Percentiles rank a stretch among this genome's conserved stretches.
Evolutionary conservation across 176 grass and related monocot genomes (phyloP).

Genomic region (Areca catechu): DNA sequence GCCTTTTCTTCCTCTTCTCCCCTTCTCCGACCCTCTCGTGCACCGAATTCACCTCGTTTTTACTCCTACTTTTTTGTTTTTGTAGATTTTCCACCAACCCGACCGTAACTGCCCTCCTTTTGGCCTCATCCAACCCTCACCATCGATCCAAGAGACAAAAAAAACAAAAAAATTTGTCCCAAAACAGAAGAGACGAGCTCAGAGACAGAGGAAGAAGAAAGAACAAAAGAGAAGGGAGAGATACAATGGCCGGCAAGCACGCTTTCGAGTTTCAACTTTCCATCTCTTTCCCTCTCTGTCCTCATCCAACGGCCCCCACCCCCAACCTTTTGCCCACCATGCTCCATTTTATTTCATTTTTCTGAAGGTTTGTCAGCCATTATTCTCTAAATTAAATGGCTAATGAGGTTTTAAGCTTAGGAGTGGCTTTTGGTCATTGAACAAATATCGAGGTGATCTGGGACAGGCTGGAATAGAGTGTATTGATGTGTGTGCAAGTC

Average conservation of each 20-base stretch:
- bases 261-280: constrained; percentile 68
- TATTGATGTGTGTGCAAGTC: too few relatives aligned
- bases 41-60: constrained; percentile 1
- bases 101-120: constrained; percentile 14
- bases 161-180: constrained; percentile 18
- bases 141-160: background rate
- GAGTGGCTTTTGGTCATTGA: too few relatives aligned
- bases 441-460: too few relatives aligned
- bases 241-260: constrained; percentile 90
- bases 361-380: background rate
- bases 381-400: background rate
- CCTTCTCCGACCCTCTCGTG: constrained; percentile 8
- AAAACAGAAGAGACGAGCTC: background rate
- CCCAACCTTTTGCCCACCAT: constrained; percentile 1
- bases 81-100: constrained; percentile 19
- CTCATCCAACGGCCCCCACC: constrained; percentile 8
- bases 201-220: constrained; percentile 1
- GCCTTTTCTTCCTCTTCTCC: constrained; percentile 1
- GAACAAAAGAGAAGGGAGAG: background rate
- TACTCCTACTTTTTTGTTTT: background rate
- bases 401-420: too few relatives aligned
- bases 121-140: constrained; percentile 17
- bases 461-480: too few relatives aligned
- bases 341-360: background rate
- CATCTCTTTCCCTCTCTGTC: constrained; percentile 50